Conservation (phyloP, 73 alveolate genomes). For the Paramecium octaurelia region DNA sequence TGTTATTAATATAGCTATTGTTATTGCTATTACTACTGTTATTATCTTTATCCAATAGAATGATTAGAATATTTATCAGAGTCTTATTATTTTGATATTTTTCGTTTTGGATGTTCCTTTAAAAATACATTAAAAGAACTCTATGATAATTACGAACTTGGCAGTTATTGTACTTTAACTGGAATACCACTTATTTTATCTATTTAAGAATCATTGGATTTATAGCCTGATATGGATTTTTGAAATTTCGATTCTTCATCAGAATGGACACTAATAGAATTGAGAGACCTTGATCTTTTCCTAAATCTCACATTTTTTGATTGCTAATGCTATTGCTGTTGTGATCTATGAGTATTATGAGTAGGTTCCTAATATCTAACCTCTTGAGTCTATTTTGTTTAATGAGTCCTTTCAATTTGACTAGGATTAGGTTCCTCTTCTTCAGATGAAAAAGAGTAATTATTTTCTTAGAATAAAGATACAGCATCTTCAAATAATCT, state of each 20-base stretch:
- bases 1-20: neutral
- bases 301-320: conserved; percentile 26
- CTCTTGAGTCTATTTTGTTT: neutral
- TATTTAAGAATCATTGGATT: neutral
- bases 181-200: conserved; percentile 35
- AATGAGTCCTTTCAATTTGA: neutral
- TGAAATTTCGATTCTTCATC: conserved; percentile 27
- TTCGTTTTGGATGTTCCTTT: neutral
- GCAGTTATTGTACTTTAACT: neutral
- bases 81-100: conserved; percentile 23
- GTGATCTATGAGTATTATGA: neutral
- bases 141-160: conserved; percentile 35
- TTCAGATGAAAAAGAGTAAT: neutral
- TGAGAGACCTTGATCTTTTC: neutral
- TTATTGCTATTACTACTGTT: neutral
- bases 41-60: conserved; percentile 9
- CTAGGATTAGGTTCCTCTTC: conserved; percentile 8
- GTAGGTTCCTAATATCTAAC: neutral
- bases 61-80: conserved; percentile 37
- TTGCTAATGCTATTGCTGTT: neutral
- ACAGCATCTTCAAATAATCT: conserved; percentile 54
- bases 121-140: conserved; percentile 47
- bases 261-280: conserved; percentile 1
- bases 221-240: conserved; percentile 20
- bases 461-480: conserved; percentile 15